Percentiles rank a stretch among this genome's conserved stretches.
Evolutionary conservation across 2,329 filamentous ascomycete genomes (phyloP).

Genomic region (Didymella exigua): DNA sequence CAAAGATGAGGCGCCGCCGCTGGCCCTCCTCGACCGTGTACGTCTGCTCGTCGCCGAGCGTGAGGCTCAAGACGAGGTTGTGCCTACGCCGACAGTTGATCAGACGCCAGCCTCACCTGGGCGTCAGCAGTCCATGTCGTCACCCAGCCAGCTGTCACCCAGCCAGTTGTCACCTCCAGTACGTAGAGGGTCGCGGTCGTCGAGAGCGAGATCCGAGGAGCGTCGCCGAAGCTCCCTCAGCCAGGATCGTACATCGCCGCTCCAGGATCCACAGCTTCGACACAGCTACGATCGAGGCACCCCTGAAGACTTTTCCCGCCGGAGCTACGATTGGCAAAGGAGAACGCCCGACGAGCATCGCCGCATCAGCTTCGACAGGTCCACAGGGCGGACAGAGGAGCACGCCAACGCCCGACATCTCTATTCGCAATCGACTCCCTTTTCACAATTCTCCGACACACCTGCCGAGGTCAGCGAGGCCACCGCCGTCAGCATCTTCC

Average conservation of each 20-base stretch:
- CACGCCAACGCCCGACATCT: conserved; percentile 52
- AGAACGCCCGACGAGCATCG: conserved; percentile 39
- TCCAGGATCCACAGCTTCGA: conserved; percentile 30
- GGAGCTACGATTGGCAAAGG: conserved; percentile 40
- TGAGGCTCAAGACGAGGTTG: conserved; percentile 22
- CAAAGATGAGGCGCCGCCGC: conserved; percentile 29
- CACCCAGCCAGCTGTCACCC: conserved; percentile 28
- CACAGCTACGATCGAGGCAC: conserved; percentile 34
- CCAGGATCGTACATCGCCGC: conserved; percentile 38
- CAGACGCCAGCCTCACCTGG: conserved; percentile 22
- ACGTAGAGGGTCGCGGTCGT: conserved; percentile 33
- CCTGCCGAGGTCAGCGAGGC: conserved; percentile 66
- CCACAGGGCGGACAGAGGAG: conserved; percentile 47
- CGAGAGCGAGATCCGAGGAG: conserved; percentile 38
- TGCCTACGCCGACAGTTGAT: conserved; percentile 8
- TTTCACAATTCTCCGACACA: conserved; percentile 56
- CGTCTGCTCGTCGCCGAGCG: conserved; percentile 28
- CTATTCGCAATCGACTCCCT: conserved; percentile 56
- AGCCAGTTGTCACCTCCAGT: conserved; percentile 27
- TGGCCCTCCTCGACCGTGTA: conserved; percentile 36
- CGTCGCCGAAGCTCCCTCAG: conserved; percentile 35
- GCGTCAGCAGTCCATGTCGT: conserved; percentile 17
- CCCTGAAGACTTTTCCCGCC: conserved; percentile 38
- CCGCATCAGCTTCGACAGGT: conserved; percentile 47
- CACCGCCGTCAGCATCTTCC: conserved; percentile 64